Base-by-base conservation (phyloP, 495 filamentous ascomycete genomes). In the Aspergillus diversus region DNA sequence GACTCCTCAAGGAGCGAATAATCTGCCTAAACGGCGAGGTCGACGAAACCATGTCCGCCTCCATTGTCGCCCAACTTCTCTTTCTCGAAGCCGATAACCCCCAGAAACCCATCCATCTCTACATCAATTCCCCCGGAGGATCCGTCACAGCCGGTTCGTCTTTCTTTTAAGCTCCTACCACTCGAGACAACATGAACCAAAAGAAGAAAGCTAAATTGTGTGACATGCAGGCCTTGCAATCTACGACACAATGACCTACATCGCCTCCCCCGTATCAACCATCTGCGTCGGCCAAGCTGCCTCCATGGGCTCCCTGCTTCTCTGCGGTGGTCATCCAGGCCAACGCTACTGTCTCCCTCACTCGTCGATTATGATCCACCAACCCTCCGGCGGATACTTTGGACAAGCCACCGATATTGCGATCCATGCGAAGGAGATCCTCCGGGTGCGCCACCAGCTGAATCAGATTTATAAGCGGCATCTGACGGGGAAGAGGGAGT, bases 221-320 rank as follows among this genome's bases (percentile, higher is more conserved):
- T 27, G 21, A 27, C 21, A 27, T 27, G 21, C 69, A 78, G 90
- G 95, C 6, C 84, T 99, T 33, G 93, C 95, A 51, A 97, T 99
- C 71, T 99, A 99, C 81, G 95, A 99, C 75, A 98, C 96, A 54
- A 99, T 99, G 94, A 88, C 89, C 63, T 99, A 98, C 78, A 98
- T 99, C 76, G 86, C 87, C 63, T 90, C 90, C 5, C 92, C 95
- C 9, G 92, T 98, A 5, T 90, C 88, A 47, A 99, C 95, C 4
- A 96, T 98, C 64, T 98, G 96, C 73, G 84, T 98, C 27, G 95
- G 95, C 5, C 92, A 96, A 73, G 95, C 95, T 0, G 94, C 95
- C 5, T 92, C 89, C 17, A 99, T 99, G 95, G 95, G 94, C 55
- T 92, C 89, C 3, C 82, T 97, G 21, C 83, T 99, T 0, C 86